These are phyloP conservation scores for Epichloe sibirici DNA, from an alignment of 2,329 filamentous ascomycete genomes.

Conservation along the genomic window DNA sequence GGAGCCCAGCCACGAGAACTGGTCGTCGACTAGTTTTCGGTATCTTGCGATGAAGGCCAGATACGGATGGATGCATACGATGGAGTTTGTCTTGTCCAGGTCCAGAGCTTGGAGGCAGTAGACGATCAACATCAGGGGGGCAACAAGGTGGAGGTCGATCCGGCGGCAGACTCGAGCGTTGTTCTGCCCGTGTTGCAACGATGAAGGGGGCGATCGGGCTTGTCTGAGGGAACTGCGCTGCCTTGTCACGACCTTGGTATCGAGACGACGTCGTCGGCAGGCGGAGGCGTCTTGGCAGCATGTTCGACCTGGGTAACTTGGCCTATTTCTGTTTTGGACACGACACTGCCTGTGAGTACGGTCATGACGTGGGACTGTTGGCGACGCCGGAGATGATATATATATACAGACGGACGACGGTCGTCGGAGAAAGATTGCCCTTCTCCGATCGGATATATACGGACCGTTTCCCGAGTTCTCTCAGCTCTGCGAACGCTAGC, in stretches of 20 bases:
- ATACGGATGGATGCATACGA: constrained; percentile 45
- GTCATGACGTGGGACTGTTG: no score
- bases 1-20: constrained; percentile 50
- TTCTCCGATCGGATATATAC: neutral
- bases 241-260: constrained; percentile 26
- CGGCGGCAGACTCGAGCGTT: constrained; percentile 32
- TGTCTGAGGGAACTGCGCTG: constrained; percentile 35
- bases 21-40: constrained; percentile 38
- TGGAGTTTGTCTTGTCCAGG: constrained; percentile 49
- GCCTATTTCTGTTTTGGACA: neutral
- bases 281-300: neutral
- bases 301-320: neutral
- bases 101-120: constrained; percentile 45
- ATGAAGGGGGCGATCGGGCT: constrained; percentile 26
- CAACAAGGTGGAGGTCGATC: constrained; percentile 37
- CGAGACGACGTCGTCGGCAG: constrained; percentile 1
- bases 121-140: constrained; percentile 37
- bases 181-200: constrained; percentile 35
- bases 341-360: constrained; percentile 28
- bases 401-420: no score
- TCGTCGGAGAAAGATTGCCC: neutral
- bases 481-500: no score
- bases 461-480: no score
- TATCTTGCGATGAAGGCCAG: constrained; percentile 46
- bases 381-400: no score